Conservation (phyloP, 805 yeast genomes). For the Citeromyces matritensis region DNA sequence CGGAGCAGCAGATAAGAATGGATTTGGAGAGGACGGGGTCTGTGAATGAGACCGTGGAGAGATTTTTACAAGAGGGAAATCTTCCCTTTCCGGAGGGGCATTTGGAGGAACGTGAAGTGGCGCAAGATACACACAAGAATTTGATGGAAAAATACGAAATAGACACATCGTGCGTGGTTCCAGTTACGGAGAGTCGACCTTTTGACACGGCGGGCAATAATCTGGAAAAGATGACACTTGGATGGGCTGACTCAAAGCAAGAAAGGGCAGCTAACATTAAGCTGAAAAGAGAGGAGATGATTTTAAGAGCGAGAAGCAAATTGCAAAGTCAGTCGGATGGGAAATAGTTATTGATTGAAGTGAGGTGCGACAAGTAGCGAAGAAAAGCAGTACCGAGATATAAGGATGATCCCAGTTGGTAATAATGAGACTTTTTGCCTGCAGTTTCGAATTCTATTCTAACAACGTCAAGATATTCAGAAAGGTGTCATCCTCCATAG, state of each 20-base stretch:
- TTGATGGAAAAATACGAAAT: no score
- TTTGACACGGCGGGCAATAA: slow-evolving; percentile 17
- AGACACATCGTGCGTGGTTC: no score
- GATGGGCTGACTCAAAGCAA: slow-evolving; percentile 26
- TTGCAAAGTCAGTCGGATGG: slow-evolving; percentile 10
- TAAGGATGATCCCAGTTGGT: no score
- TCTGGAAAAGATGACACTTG: slow-evolving; percentile 7
- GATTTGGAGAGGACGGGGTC: slow-evolving; percentile 69
- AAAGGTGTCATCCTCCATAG: no score
- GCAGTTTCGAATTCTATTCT: no score
- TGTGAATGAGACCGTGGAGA: slow-evolving; percentile 68
- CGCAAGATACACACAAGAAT: no score
- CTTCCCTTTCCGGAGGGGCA: slow-evolving; percentile 41
- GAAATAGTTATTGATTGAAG: slow-evolving; percentile 4
- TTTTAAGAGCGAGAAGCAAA: slow-evolving; percentile 45
- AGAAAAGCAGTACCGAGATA: not conserved
- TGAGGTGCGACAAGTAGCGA: not conserved
- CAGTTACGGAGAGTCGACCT: no score
- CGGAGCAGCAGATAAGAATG: slow-evolving; percentile 53
- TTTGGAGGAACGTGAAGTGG: no score
- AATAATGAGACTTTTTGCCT: no score
- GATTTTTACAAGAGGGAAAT: slow-evolving; percentile 43
- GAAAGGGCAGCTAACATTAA: slow-evolving; percentile 27
- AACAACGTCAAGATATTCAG: no score
- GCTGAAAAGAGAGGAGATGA: slow-evolving; percentile 39